Base-by-base conservation (phyloP, 2,329 filamentous ascomycete genomes). In the Penicillium sp. region DNA sequence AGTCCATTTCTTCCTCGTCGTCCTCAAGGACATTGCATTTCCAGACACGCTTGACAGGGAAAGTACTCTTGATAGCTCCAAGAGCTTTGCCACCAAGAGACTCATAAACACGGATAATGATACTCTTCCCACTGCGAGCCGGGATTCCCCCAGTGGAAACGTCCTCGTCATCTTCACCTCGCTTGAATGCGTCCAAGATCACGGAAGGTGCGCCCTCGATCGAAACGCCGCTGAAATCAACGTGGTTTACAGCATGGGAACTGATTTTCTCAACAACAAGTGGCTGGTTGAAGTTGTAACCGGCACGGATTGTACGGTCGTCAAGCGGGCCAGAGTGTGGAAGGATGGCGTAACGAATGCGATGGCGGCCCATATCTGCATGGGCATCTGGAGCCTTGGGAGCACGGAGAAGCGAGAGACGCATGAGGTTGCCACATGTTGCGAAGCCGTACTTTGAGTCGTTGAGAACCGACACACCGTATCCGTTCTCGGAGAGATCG, bases 361-460 rank as follows among this genome's bases (percentile, higher is more conserved):
- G 83, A 74, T 98, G 93, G 43, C 81, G 83, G 53, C 92, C 93
- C 92, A 98, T 97, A 72, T 98, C 93, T 42, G 93, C 93, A 68
- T 96, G 88, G 6, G 87, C 92, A 73, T 98, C 93, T 0, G 93
- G 93, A 0, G 93, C 93, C 73, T 98, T 98, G 23, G 93, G 90
- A 6, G 92, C 88, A 42, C 93, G 88, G 19, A 97, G 83, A 21
- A 98, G 83, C 14, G 89, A 93, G 10, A 98, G 81, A 4, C 93
- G 87, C 93, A 98, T 98, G 54, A 92, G 75, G 71, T 90, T 95
- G 44, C 93, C 93, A 47, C 85, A 86, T 14, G 92, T 96, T 23
- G 93, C 93, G 71, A 98, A 98, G 19, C 93, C 93, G 71, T 96
- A 98, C 75, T 97, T 97, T 78, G 88, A 91, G 75, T 98, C 93